Evolutionary conservation across 192 early-diverging fungal genomes (phyloP), one percentile per base, ranked within the genome.

Genomic region (Diversispora epigaea): DNA sequence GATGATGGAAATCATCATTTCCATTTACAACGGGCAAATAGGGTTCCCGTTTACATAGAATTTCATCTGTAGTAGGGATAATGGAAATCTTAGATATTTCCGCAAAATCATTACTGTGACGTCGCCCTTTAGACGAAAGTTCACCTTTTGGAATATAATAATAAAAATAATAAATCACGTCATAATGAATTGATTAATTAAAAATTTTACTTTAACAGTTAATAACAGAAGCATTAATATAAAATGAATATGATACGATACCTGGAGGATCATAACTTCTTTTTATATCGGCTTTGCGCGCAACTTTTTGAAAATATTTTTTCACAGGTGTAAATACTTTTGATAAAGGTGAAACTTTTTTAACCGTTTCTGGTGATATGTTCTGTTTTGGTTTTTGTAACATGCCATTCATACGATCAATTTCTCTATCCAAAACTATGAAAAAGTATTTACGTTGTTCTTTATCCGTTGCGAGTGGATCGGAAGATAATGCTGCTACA

Each of bases 61-160:
- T 85, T 70, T 90, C 89, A 6, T 77, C 56, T 45, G 80, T 57
- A 4, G 89, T 88, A 11, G 89, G 89, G 11, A 89, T 78, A 9
- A 90, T 74, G 3, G 62, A 65, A 50, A 90, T 85, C 5, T 84
- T 55, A 8, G 73, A 21, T 56, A 89, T 80, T 8, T 84, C 78
- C 15, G 46, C 10, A 9, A 44, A 39, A 72, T 90, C 87, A 70
- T 90, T 90, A 79, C 86, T 84, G 68, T 90, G 87, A 2, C 86
- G 75, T 3, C 71, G 80, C 1, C 83, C 83, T n/a, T 74, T 1
- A 10, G 55, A 4, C 0, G 83, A 84, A 1, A 85, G 70, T 0
- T 67, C 49, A 1, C 86, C 86, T 44, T 57, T 44, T 32, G 25
- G 25, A 32, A 32, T 32, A 32, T 32, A 32, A 32, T 32, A 32